phyloP scores from a whole-genome alignment of 2,329 filamentous ascomycete genomes.

The Fusarium compactum region DNA sequence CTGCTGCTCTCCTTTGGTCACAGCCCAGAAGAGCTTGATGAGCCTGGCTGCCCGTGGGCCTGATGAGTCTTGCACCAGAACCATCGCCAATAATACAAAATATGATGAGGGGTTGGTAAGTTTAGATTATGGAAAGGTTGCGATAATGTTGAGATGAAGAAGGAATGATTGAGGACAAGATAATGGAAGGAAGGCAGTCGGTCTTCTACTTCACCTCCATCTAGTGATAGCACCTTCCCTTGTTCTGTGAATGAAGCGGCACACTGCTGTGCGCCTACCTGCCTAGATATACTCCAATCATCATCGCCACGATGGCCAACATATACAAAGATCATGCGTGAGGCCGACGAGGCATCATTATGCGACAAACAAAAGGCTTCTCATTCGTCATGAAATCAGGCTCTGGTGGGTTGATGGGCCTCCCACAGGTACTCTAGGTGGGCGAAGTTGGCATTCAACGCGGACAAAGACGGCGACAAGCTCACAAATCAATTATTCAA shows the following conservation, averaged over 20 bases:
- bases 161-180: neutral
- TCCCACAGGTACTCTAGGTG: slow-evolving; percentile 18
- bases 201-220: no score
- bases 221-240: neutral
- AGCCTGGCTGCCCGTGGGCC: slow-evolving; percentile 31
- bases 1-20: slow-evolving; percentile 34
- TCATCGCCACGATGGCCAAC: slow-evolving; percentile 15
- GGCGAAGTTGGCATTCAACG: neutral
- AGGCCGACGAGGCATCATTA: slow-evolving; percentile 2
- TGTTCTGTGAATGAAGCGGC: slow-evolving; percentile 6
- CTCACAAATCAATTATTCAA: neutral
- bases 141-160: neutral
- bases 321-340: slow-evolving; percentile 9
- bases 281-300: slow-evolving; percentile 17
- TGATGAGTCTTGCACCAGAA: neutral
- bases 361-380: neutral
- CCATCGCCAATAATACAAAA: slow-evolving; percentile 9
- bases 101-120: neutral
- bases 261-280: neutral
- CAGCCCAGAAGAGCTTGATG: slow-evolving; percentile 30
- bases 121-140: neutral
- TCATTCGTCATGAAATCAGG: slow-evolving; percentile 34
- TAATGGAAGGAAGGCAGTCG: neutral
- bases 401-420: slow-evolving; percentile 33
- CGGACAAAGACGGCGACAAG: neutral